phyloP scores from a whole-genome alignment of 331 rosid genomes.

The Pyrus hybrid region DNA sequence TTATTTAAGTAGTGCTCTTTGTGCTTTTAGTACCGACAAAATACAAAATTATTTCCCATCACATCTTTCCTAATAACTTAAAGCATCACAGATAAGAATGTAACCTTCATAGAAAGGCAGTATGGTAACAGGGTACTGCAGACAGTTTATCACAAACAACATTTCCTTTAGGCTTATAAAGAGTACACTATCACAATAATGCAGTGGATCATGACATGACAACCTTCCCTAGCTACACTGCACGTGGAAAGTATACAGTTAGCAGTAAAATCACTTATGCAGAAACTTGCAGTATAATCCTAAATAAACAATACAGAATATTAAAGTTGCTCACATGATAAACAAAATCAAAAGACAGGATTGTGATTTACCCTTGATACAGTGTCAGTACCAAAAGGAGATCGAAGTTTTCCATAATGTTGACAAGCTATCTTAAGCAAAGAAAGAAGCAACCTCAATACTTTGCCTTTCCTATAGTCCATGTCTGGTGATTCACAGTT shows the following conservation, averaged over 20 bases:
- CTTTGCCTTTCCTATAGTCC: constrained; percentile 66
- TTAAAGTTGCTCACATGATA: neutral
- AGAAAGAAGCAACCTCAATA: constrained; percentile 72
- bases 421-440: constrained; percentile 91
- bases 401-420: constrained; percentile 89
- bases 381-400: constrained; percentile 77
- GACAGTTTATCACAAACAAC: neutral
- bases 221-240: neutral
- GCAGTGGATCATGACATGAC: neutral
- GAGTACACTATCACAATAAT: neutral
- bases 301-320: neutral
- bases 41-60: neutral
- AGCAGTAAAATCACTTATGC: neutral
- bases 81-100: constrained; percentile 1
- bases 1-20: neutral
- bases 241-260: neutral
- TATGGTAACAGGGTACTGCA: neutral
- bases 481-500: constrained; percentile 44
- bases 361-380: constrained; percentile 47
- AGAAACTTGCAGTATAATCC: neutral
- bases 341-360: neutral
- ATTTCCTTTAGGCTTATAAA: neutral
- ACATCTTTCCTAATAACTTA: neutral
- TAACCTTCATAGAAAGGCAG: neutral
- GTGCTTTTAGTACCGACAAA: neutral